phyloP scores from a whole-genome alignment of 2,329 filamentous ascomycete species.

The Diplodia sapinea region DNA sequence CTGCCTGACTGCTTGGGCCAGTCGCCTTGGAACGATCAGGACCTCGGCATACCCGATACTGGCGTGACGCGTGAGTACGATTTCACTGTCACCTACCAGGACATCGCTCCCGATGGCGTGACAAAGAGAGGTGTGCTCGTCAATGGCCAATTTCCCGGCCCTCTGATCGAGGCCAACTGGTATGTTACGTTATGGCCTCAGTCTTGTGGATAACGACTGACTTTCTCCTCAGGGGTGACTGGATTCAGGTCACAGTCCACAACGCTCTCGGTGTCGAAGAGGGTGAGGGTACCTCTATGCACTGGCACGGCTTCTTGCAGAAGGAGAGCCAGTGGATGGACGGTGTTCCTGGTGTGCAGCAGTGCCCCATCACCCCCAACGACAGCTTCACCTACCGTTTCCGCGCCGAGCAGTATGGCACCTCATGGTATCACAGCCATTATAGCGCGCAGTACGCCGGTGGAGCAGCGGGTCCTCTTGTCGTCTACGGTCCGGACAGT shows the following conservation, averaged over 20 bases:
- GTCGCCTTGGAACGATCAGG: conserved; percentile 6
- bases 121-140: conserved; percentile 39
- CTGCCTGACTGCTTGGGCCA: conserved; percentile 10
- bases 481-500: conserved; percentile 39
- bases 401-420: conserved; percentile 43
- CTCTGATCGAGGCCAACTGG: conserved; percentile 44
- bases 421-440: conserved; percentile 38
- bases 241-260: conserved; percentile 33
- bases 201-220: conserved; percentile 36
- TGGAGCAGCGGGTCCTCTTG: conserved; percentile 39
- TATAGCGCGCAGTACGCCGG: conserved; percentile 42
- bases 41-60: conserved; percentile 41
- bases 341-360: conserved; percentile 44
- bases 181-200: conserved; percentile 41
- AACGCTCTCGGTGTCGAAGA: conserved; percentile 39
- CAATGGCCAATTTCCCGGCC: conserved; percentile 44
- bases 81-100: conserved; percentile 31
- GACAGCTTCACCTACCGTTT: conserved; percentile 38
- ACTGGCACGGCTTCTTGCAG: conserved; percentile 46
- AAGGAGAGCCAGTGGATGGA: conserved; percentile 45
- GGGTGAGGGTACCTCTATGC: conserved; percentile 44
- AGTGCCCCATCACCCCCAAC: conserved; percentile 47
- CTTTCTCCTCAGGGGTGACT: conserved; percentile 41
- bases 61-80: conserved; percentile 39
- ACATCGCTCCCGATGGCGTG: conserved; percentile 40